phyloP scores from a whole-genome alignment of 2,329 filamentous ascomycete genomes.

The Apiospora aurea region DNA sequence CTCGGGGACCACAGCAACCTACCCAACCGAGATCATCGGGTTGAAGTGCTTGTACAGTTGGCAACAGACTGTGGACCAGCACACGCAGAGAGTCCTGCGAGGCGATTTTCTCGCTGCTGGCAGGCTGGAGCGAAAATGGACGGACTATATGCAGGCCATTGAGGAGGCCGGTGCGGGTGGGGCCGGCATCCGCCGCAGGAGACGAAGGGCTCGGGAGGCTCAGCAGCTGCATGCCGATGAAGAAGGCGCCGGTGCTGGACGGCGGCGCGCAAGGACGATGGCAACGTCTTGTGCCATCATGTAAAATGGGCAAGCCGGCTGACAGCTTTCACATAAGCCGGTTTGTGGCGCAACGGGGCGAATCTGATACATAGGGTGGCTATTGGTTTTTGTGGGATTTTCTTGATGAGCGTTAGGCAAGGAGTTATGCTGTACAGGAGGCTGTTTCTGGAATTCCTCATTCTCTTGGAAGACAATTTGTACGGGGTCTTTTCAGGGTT shows the following conservation, averaged over 20 bases:
- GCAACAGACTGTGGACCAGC: slow-evolving; percentile 94
- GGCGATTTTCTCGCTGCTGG: slow-evolving; percentile 78
- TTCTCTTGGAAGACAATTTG: background rate
- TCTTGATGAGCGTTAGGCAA: slow-evolving; percentile 13
- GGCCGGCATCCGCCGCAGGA: slow-evolving; percentile 70
- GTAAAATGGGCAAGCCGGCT: slow-evolving; percentile 50
- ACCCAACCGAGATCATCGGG: slow-evolving; percentile 79
- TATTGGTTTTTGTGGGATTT: background rate
- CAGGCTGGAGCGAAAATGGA: slow-evolving; percentile 89
- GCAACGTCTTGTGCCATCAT: slow-evolving; percentile 65
- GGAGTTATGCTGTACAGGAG: slow-evolving; percentile 15
- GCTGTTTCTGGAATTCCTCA: background rate
- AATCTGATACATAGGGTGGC: background rate
- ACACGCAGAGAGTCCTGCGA: slow-evolving; percentile 82
- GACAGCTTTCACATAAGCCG: background rate
- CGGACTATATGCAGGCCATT: slow-evolving; percentile 89
- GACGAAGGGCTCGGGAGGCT: slow-evolving; percentile 82
- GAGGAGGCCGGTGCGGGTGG: slow-evolving; percentile 81
- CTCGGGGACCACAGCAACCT: slow-evolving; percentile 53
- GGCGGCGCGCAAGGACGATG: slow-evolving; percentile 69
- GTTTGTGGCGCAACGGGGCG: background rate
- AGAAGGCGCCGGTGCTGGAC: slow-evolving; percentile 70
- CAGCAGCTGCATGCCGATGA: slow-evolving; percentile 82
- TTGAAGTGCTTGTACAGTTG: slow-evolving; percentile 96
- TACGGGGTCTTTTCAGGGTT: background rate